phyloP scores from a whole-genome alignment of 352 stramenopile genomes.

The Peronospora destructor region DNA sequence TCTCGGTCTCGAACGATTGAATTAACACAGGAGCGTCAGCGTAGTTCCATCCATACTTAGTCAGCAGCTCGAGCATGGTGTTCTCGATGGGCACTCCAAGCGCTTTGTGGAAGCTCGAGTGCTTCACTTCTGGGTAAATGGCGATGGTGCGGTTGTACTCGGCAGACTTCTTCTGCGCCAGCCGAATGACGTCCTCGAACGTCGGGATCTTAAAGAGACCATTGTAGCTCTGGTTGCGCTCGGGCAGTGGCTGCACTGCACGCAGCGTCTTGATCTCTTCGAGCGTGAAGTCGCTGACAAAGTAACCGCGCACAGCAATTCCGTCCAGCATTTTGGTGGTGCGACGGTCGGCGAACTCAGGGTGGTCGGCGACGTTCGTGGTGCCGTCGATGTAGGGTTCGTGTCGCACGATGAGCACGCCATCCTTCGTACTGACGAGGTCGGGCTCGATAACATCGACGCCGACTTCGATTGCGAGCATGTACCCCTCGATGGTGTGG shows the following conservation, averaged over 20 bases:
- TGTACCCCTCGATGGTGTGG: conserved; percentile 86
- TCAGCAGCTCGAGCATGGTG: conserved; percentile 63
- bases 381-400: conserved; percentile 86
- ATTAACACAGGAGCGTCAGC: conserved; percentile 58
- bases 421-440: conserved; percentile 83
- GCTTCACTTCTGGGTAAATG: conserved; percentile 87
- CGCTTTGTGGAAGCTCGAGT: conserved; percentile 66
- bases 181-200: conserved; percentile 82
- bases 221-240: conserved; percentile 79
- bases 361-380: conserved; percentile 75
- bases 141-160: conserved; percentile 57
- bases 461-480: conserved; percentile 83
- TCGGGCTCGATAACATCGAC: conserved; percentile 90
- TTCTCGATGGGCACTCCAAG: conserved; percentile 72
- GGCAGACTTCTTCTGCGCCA: conserved; percentile 62
- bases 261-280: conserved; percentile 85
- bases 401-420: conserved; percentile 79
- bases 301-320: conserved; percentile 63
- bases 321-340: conserved; percentile 55
- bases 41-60: conserved; percentile 60
- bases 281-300: conserved; percentile 88
- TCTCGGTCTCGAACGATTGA: conserved; percentile 71
- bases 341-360: conserved; percentile 64
- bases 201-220: conserved; percentile 83
- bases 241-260: conserved; percentile 66